phyloP scores from a whole-genome alignment of 352 stramenopile genomes.

The Pythium graminicola region DNA sequence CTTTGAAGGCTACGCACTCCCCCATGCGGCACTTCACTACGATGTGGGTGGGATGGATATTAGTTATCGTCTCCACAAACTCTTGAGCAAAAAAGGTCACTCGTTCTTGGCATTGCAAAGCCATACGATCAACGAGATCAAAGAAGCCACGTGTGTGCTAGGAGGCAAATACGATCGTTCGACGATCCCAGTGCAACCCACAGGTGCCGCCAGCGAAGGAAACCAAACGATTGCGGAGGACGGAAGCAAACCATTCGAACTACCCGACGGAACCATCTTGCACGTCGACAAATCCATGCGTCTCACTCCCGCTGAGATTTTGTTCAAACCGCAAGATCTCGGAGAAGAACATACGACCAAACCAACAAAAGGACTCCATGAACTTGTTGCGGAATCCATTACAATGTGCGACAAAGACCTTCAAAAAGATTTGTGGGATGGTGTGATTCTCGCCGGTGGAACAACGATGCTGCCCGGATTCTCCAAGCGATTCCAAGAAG shows the following conservation, averaged over 20 bases:
- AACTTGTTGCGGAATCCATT: slow-evolving; percentile 73
- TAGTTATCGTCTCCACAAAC: slow-evolving; percentile 58
- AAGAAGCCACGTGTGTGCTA: slow-evolving; percentile 56
- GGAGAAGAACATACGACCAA: slow-evolving; percentile 89
- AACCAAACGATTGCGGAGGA: slow-evolving; percentile 22
- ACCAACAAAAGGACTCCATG: slow-evolving; percentile 75
- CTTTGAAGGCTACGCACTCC: slow-evolving; percentile 75
- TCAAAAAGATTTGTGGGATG: slow-evolving; percentile 64
- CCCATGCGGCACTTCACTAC: slow-evolving; percentile 67
- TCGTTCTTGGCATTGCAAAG: slow-evolving; percentile 61
- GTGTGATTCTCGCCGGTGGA: slow-evolving; percentile 76
- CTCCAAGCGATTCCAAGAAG: slow-evolving; percentile 73
- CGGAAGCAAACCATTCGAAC: slow-evolving; percentile 63
- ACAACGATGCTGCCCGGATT: slow-evolving; percentile 81
- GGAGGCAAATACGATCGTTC: slow-evolving; percentile 24
- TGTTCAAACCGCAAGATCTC: slow-evolving; percentile 84
- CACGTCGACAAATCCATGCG: slow-evolving; percentile 78
- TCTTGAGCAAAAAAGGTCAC: slow-evolving; percentile 60
- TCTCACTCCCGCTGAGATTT: slow-evolving; percentile 54
- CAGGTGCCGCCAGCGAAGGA: slow-evolving; percentile 19
- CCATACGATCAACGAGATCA: slow-evolving; percentile 83
- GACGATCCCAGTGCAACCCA: slow-evolving; percentile 18
- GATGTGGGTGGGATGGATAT: slow-evolving; percentile 71
- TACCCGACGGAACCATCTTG: slow-evolving; percentile 82
- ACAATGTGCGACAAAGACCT: slow-evolving; percentile 82